Evolutionary conservation across 805 yeast species (phyloP).

Genomic region (Middelhovenomyces tepae): DNA sequence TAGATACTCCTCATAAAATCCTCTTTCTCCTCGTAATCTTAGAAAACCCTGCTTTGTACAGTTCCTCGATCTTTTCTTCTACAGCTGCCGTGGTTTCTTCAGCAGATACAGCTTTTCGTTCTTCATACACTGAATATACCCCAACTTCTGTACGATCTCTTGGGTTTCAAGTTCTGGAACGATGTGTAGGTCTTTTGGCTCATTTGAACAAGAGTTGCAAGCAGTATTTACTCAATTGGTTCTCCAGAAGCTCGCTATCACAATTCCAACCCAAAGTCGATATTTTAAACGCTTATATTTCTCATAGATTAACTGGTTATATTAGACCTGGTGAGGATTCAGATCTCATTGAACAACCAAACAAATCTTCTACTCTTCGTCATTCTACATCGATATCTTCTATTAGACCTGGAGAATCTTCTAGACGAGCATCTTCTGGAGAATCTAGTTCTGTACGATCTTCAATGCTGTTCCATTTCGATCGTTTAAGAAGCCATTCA

Average conservation of each 20-base stretch:
- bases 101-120: constrained; percentile 12
- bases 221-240: constrained; percentile 47
- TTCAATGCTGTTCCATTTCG: no score
- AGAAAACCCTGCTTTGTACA: constrained; percentile 54
- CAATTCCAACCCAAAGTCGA: constrained; percentile 51
- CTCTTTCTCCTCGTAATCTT: constrained; percentile 56
- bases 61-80: constrained; percentile 12
- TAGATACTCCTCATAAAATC: constrained; percentile 36
- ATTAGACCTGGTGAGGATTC: constrained; percentile 5
- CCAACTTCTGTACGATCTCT: constrained; percentile 40
- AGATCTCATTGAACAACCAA: constrained; percentile 10
- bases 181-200: constrained; percentile 60
- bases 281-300: constrained; percentile 63
- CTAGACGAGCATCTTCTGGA: constrained; percentile 14
- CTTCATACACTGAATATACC: constrained; percentile 28
- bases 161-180: constrained; percentile 65
- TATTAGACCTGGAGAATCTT: neutral
- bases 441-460: no score
- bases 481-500: no score
- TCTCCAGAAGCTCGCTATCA: constrained; percentile 35
- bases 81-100: constrained; percentile 6
- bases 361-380: constrained; percentile 11
- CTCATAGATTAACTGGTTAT: constrained; percentile 47
- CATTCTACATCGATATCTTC: neutral
- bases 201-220: constrained; percentile 34